Evolutionary conservation across 2,329 filamentous ascomycete genomes (phyloP).

Genomic region (Alternaria consortialis): DNA sequence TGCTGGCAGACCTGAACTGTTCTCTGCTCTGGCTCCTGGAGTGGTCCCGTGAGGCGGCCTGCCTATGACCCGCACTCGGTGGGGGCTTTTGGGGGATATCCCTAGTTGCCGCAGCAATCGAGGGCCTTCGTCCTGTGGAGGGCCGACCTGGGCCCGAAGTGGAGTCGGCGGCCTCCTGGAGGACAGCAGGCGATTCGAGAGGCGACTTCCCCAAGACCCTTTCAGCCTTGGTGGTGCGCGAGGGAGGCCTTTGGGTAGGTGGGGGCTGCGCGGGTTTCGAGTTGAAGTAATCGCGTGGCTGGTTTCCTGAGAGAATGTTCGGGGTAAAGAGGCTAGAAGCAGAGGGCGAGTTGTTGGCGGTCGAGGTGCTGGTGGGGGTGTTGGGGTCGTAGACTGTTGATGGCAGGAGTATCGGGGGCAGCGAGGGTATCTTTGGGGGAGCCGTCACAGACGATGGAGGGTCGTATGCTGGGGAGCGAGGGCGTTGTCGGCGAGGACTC

Average conservation of each 20-base stretch:
- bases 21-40: slow-evolving; percentile 32
- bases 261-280: slow-evolving; percentile 35
- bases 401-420: slow-evolving; percentile 43
- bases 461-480: slow-evolving; percentile 44
- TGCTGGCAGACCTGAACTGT: slow-evolving; percentile 27
- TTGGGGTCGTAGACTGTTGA: slow-evolving; percentile 50
- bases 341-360: slow-evolving; percentile 42
- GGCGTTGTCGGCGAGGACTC: slow-evolving; percentile 47
- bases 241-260: slow-evolving; percentile 36
- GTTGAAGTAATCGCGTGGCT: slow-evolving; percentile 53
- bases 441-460: slow-evolving; percentile 44
- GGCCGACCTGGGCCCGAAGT: slow-evolving; percentile 30
- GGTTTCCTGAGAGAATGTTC: slow-evolving; percentile 31
- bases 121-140: slow-evolving; percentile 34
- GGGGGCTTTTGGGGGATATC: slow-evolving; percentile 34
- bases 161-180: slow-evolving; percentile 40
- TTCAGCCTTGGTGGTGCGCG: slow-evolving; percentile 40
- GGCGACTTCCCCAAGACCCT: slow-evolving; percentile 43
- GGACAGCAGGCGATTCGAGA: slow-evolving; percentile 48
- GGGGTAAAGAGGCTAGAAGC: slow-evolving; percentile 49
- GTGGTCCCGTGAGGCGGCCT: slow-evolving; percentile 28
- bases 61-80: slow-evolving; percentile 32
- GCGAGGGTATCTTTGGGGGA: slow-evolving; percentile 43
- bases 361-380: slow-evolving; percentile 42
- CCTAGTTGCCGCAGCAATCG: slow-evolving; percentile 19